Percentiles rank a stretch among this genome's conserved stretches.
Conservation (phyloP, 2,329 filamentous ascomycete species). For the Pseudohalonectria lignicola region DNA sequence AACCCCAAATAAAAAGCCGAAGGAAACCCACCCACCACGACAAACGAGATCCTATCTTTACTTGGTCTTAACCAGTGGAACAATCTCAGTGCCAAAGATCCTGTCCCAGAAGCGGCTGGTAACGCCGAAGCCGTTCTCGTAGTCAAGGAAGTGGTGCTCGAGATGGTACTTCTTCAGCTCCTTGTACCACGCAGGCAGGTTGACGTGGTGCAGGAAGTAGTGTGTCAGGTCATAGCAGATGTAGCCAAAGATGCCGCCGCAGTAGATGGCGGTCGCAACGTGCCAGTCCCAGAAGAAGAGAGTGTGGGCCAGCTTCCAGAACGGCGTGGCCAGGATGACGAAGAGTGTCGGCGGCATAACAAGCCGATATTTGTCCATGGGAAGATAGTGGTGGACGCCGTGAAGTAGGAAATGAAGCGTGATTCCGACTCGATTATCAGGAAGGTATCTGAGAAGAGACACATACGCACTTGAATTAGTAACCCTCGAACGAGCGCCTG, state of each 20-base stretch:
- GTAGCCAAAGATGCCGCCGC: conserved; percentile 90
- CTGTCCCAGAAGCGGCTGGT: conserved; percentile 94
- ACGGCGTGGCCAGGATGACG: conserved; percentile 69
- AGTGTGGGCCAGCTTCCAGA: conserved; percentile 81
- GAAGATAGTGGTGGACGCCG: conserved; percentile 94
- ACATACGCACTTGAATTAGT: no score
- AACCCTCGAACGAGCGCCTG: no score
- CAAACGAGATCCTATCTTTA: no score
- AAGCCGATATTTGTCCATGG: conserved; percentile 96
- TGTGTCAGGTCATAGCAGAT: conserved; percentile 95
- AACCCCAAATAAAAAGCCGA: no score
- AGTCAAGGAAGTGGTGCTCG: conserved; percentile 94
- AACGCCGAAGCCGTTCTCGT: conserved; percentile 93
- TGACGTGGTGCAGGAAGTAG: conserved; percentile 96
- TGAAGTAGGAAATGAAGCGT: conserved; percentile 89
- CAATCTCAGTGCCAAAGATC: conserved; percentile 80
- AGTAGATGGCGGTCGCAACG: conserved; percentile 67
- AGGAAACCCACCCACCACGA: no score
- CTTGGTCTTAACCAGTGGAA: conserved; percentile 21
- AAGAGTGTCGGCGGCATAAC: conserved; percentile 96
- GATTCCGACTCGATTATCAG: conserved; percentile 80
- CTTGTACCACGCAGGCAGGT: conserved; percentile 82
- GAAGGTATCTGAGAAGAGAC: conserved; percentile 54
- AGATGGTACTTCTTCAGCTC: conserved; percentile 95
- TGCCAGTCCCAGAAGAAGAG: conserved; percentile 82